These are phyloP conservation scores for Eurotiales sp. DNA, from an alignment of 2,329 filamentous ascomycete genomes.

Conservation along the genomic window DNA sequence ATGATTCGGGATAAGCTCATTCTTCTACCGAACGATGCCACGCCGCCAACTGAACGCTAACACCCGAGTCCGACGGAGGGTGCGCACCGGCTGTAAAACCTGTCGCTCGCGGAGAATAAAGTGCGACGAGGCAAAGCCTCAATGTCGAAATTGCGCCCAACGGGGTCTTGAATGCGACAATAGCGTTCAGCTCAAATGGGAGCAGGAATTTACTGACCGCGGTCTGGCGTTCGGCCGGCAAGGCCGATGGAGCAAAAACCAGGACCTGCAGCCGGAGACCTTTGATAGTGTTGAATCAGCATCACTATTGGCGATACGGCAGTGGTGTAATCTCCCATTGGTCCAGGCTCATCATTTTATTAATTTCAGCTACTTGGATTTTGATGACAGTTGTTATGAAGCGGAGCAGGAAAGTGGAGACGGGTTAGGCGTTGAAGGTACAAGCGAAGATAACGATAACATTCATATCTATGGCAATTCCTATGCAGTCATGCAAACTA, in stretches of 20 bases:
- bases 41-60: slow-evolving; percentile 1
- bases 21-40: no score
- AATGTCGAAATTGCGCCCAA: slow-evolving; percentile 19
- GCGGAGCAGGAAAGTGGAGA: slow-evolving; percentile 19
- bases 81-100: slow-evolving; percentile 12
- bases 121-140: slow-evolving; percentile 21
- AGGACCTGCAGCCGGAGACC: slow-evolving; percentile 17
- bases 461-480: no score
- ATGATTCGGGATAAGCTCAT: no score
- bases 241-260: slow-evolving; percentile 39
- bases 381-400: slow-evolving; percentile 18
- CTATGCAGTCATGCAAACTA: no score
- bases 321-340: slow-evolving; percentile 14
- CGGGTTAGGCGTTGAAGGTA: slow-evolving; percentile 15
- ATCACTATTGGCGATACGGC: no score
- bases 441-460: slow-evolving; percentile 10
- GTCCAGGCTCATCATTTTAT: slow-evolving; percentile 5
- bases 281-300: no score
- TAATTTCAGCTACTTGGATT: slow-evolving; percentile 18
- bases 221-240: slow-evolving; percentile 42
- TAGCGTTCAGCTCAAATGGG: slow-evolving; percentile 29
- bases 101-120: slow-evolving; percentile 21
- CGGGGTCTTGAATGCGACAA: slow-evolving; percentile 18
- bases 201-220: slow-evolving; percentile 38
- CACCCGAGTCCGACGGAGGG: slow-evolving; percentile 5